phyloP scores from a whole-genome alignment of 352 stramenopile species.

The Pythium phragmiticola region DNA sequence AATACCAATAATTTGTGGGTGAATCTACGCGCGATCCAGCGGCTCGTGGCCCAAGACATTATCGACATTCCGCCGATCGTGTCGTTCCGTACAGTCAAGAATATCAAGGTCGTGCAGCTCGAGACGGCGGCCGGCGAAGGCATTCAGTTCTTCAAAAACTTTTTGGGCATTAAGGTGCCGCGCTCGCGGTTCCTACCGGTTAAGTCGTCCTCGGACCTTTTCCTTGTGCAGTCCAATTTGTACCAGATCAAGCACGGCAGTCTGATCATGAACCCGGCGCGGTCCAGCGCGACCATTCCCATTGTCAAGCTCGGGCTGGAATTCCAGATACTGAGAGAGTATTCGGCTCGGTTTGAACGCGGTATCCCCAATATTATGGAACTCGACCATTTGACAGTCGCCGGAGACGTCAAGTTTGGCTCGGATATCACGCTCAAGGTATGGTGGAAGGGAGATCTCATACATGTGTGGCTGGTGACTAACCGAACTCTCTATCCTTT shows the following conservation, averaged over 20 bases:
- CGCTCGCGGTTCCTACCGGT: slow-evolving; percentile 97
- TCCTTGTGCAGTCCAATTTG: slow-evolving; percentile 93
- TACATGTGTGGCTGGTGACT: neutral
- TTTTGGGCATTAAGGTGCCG: slow-evolving; percentile 95
- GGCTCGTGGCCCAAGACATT: slow-evolving; percentile 94
- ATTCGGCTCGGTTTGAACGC: slow-evolving; percentile 79
- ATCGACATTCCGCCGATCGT: slow-evolving; percentile 97
- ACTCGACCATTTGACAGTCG: slow-evolving; percentile 92
- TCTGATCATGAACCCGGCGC: slow-evolving; percentile 85
- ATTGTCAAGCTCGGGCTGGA: slow-evolving; percentile 93
- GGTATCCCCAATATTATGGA: slow-evolving; percentile 93
- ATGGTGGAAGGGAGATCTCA: slow-evolving; percentile 8
- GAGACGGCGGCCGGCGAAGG: slow-evolving; percentile 96
- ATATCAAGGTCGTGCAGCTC: slow-evolving; percentile 93
- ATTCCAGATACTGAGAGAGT: slow-evolving; percentile 90
- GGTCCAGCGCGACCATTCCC: slow-evolving; percentile 81
- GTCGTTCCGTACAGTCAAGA: slow-evolving; percentile 94
- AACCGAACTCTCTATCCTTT: neutral
- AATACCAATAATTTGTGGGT: slow-evolving; percentile 99
- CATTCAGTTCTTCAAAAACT: slow-evolving; percentile 98
- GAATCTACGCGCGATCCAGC: slow-evolving; percentile 96
- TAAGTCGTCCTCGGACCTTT: slow-evolving; percentile 98
- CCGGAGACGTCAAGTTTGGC: slow-evolving; percentile 92
- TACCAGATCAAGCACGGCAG: slow-evolving; percentile 93
- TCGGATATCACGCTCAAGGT: slow-evolving; percentile 91